A percentile compares a stretch with the other conserved stretches of the same genome.
These are phyloP conservation scores for Fraxinus excelsior DNA, from an alignment of 257 asterid genomes.

Conservation along the genomic window DNA sequence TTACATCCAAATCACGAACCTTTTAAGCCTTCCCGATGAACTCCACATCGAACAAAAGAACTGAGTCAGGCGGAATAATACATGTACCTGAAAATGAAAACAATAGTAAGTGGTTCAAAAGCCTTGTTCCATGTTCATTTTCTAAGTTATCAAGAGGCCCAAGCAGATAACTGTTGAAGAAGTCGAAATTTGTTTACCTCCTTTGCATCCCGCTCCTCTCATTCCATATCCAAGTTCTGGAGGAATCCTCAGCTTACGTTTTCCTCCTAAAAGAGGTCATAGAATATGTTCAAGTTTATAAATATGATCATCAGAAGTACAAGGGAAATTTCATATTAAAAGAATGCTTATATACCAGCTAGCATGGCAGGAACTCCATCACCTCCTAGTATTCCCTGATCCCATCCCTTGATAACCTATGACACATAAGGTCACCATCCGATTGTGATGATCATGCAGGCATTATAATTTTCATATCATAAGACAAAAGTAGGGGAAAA, in stretches of 20 bases:
- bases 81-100: conserved; percentile 59
- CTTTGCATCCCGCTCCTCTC: conserved; percentile 89
- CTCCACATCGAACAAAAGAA: conserved; percentile 86
- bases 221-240: conserved; percentile 83
- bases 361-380: conserved; percentile 91
- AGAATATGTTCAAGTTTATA: not conserved
- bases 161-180: not conserved
- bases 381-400: conserved; percentile 84
- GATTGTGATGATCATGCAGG: not conserved
- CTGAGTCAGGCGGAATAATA: conserved; percentile 84
- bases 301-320: too few species aligned
- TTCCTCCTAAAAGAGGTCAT: conserved; percentile 57
- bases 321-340: not conserved
- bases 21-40: conserved; percentile 67
- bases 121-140: not conserved
- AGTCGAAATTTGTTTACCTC: conserved; percentile 47
- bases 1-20: not conserved
- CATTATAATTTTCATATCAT: not conserved
- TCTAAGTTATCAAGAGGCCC: not conserved
- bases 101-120: not conserved
- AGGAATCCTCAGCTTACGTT: conserved; percentile 77
- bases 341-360: conserved; percentile 49
- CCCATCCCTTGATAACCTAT: conserved; percentile 98
- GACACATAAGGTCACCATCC: not conserved
- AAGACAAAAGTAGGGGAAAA: not conserved